phyloP scores from a whole-genome alignment of 2,329 filamentous ascomycete genomes.

The Sporothrix euskadiensis region DNA sequence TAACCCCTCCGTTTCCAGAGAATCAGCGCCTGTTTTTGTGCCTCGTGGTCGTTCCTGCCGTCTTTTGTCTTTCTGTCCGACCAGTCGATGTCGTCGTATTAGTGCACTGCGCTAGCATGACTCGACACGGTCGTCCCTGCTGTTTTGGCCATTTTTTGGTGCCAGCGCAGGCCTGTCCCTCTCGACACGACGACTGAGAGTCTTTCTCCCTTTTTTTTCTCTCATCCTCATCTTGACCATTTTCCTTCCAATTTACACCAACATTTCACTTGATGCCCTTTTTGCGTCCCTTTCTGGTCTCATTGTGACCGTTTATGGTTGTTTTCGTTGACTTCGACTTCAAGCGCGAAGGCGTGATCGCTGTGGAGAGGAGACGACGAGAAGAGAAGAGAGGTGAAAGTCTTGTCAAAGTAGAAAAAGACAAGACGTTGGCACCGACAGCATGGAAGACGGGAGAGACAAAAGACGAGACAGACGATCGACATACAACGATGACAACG shows the following conservation, averaged over 20 bases:
- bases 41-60: neutral
- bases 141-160: neutral
- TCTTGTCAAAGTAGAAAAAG: neutral
- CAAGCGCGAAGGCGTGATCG: neutral
- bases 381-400: neutral
- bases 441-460: neutral
- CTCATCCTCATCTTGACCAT: neutral
- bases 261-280: neutral
- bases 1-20: neutral
- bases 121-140: neutral
- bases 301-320: neutral
- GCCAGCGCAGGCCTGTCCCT: neutral
- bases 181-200: neutral
- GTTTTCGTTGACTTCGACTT: neutral
- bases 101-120: slow-evolving; percentile 6
- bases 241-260: neutral
- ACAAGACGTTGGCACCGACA: neutral
- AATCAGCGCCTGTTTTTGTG: neutral
- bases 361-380: neutral
- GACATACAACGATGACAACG: neutral
- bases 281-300: neutral
- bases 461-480: neutral
- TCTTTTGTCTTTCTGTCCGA: too few species aligned
- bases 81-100: slow-evolving; percentile 1
- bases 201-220: neutral